Evolutionary conservation across 345 rosid genomes (phyloP).

Genomic region (Raphanus raphanistrum): DNA sequence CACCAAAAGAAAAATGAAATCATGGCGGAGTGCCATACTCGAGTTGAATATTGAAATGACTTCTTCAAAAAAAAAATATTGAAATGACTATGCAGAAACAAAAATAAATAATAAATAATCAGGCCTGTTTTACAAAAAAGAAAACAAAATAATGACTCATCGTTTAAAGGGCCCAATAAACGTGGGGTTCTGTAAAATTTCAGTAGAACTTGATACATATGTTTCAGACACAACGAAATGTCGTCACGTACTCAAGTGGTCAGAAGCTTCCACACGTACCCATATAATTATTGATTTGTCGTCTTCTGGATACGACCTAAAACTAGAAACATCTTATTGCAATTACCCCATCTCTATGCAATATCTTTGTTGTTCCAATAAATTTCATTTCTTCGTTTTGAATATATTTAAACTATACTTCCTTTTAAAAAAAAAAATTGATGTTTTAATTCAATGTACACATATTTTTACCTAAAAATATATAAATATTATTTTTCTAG

Average conservation of each 20-base stretch:
- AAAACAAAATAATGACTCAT: slow-evolving; percentile 16
- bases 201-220: slow-evolving; percentile 17
- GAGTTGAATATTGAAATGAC: slow-evolving; percentile 27
- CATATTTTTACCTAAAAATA: no score
- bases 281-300: slow-evolving; percentile 13
- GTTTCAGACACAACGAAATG: slow-evolving; percentile 10
- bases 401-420: background rate
- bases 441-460: no score
- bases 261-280: slow-evolving; percentile 28
- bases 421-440: no score
- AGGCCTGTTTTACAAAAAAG: no score
- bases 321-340: slow-evolving; percentile 12
- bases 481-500: no score
- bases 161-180: slow-evolving; percentile 17
- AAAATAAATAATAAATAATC: background rate
- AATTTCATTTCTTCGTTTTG: background rate
- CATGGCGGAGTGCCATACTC: background rate
- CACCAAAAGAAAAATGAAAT: no score
- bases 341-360: slow-evolving; percentile 8
- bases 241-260: slow-evolving; percentile 3
- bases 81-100: slow-evolving; percentile 27
- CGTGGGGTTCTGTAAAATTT: slow-evolving; percentile 14
- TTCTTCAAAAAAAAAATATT: background rate
- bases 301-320: slow-evolving; percentile 27
- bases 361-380: background rate